Evolutionary conservation across 805 yeast genomes (phyloP).

Genomic region (Dipodascopsis tothii): DNA sequence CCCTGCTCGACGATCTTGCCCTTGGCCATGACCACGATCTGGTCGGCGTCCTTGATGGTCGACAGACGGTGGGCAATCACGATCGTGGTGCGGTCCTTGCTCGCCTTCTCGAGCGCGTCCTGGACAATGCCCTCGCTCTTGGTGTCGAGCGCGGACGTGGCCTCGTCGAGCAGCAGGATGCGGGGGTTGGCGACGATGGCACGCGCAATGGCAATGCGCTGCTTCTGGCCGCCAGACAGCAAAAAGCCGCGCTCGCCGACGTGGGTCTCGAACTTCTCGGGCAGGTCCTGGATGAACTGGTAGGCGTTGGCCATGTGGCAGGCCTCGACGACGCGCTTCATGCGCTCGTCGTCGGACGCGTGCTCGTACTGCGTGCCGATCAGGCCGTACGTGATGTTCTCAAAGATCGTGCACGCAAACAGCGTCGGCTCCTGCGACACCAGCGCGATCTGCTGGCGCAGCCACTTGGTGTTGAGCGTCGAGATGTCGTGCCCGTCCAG

Average conservation of each 20-base stretch:
- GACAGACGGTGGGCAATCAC: slow-evolving; percentile 86
- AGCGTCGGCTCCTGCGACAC: slow-evolving; percentile 54
- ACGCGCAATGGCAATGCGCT: slow-evolving; percentile 56
- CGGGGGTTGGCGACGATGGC: slow-evolving; percentile 49
- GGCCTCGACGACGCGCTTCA: slow-evolving; percentile 37
- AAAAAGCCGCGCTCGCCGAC: slow-evolving; percentile 54
- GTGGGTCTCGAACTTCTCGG: slow-evolving; percentile 44
- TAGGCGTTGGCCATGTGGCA: slow-evolving; percentile 47
- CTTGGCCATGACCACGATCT: slow-evolving; percentile 45
- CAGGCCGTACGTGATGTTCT: slow-evolving; percentile 73
- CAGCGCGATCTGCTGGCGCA: slow-evolving; percentile 48
- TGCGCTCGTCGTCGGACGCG: slow-evolving; percentile 34
- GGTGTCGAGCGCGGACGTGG: slow-evolving; percentile 59
- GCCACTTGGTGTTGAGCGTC: slow-evolving; percentile 44
- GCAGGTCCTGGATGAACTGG: slow-evolving; percentile 44
- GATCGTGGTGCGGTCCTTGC: slow-evolving; percentile 45
- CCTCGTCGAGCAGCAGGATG: slow-evolving; percentile 54
- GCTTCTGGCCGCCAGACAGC: slow-evolving; percentile 62
- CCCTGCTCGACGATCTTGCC: slow-evolving; percentile 48
- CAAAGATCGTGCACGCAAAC: slow-evolving; percentile 73
- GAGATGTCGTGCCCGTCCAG: slow-evolving; percentile 45
- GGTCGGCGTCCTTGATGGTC: slow-evolving; percentile 63
- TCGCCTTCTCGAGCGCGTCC: slow-evolving; percentile 38
- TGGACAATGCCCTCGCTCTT: slow-evolving; percentile 54
- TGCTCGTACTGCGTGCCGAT: slow-evolving; percentile 28